These are phyloP conservation scores for Coprinellus aureogranulatus DNA, from an alignment of 768 basidiomycete genomes.

Conservation along the genomic window DNA sequence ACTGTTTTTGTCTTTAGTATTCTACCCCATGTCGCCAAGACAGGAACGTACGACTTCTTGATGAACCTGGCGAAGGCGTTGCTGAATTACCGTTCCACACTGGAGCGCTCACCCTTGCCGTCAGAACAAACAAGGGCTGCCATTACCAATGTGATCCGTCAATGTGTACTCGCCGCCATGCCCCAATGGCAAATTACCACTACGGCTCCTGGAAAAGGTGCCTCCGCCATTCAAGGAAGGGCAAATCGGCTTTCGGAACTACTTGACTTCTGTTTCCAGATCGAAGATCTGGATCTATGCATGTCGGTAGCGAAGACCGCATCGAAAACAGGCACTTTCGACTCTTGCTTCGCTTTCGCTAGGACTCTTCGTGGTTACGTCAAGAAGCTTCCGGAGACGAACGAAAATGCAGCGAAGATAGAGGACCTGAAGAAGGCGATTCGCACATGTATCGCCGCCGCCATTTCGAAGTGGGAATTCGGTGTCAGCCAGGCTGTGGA, in stretches of 20 bases:
- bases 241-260: background rate
- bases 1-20: constrained; percentile 14
- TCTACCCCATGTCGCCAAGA: constrained; percentile 21
- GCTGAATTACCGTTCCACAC: constrained; percentile 2
- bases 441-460: too few relatives aligned
- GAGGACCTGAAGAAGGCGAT: background rate
- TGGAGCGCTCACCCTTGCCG: background rate
- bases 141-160: background rate
- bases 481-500: too few relatives aligned
- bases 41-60: constrained; percentile 21
- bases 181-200: background rate
- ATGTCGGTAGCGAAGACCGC: background rate
- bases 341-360: too few relatives aligned
- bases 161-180: background rate
- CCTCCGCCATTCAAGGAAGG: constrained; percentile 5
- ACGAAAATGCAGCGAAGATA: background rate
- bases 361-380: background rate
- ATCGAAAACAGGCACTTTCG: too few relatives aligned
- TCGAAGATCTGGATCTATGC: background rate
- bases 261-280: background rate
- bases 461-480: too few relatives aligned
- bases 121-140: too few relatives aligned
- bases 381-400: background rate
- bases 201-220: constrained; percentile 7
- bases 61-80: constrained; percentile 23